Evolutionary conservation across 192 early-diverging fungal genomes (phyloP).

Genomic region (Podila minutissima): DNA sequence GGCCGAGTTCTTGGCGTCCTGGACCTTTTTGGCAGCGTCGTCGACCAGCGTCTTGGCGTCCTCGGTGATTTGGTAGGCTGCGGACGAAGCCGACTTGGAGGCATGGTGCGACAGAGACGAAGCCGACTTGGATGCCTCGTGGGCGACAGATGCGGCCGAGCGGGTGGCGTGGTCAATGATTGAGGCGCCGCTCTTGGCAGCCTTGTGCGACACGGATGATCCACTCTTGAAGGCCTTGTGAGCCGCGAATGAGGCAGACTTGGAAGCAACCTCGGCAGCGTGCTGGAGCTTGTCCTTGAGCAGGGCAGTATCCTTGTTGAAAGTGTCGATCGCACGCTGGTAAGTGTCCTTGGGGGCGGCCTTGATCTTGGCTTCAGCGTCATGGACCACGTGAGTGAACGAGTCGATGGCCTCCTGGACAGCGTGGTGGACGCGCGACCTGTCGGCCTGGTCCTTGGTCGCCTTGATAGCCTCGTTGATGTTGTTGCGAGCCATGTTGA

Average conservation of each 20-base stretch:
- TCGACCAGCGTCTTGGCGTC: conserved; percentile 29
- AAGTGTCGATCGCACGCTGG: conserved; percentile 29
- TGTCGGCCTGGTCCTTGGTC: conserved; percentile 36
- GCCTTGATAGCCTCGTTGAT: conserved; percentile 22
- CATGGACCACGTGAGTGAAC: conserved; percentile 10
- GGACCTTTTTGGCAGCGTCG: conserved; percentile 7
- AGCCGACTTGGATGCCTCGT: conserved; percentile 27
- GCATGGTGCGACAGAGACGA: conserved; percentile 14
- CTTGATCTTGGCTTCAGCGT: conserved; percentile 45
- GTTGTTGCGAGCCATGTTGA: conserved; percentile 30
- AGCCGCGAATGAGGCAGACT: conserved; percentile 27
- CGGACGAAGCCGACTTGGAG: conserved; percentile 7
- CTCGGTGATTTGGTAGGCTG: conserved; percentile 11
- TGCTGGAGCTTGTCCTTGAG: conserved; percentile 41
- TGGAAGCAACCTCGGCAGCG: conserved; percentile 27
- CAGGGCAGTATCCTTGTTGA: conserved; percentile 23
- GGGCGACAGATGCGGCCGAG: conserved; percentile 10
- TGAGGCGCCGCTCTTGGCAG: conserved; percentile 23
- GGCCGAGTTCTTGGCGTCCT: neutral
- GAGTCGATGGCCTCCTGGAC: conserved; percentile 34
- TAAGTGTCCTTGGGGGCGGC: conserved; percentile 22
- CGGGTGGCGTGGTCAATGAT: conserved; percentile 10
- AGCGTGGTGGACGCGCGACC: conserved; percentile 22
- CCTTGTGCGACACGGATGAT: neutral
- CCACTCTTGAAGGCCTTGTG: conserved; percentile 25